A percentile compares a stretch with the other conserved stretches of the same genome.
These are phyloP conservation scores for Globisporangium okanoganense DNA, from an alignment of 352 stramenopile species.

Conservation along the genomic window DNA sequence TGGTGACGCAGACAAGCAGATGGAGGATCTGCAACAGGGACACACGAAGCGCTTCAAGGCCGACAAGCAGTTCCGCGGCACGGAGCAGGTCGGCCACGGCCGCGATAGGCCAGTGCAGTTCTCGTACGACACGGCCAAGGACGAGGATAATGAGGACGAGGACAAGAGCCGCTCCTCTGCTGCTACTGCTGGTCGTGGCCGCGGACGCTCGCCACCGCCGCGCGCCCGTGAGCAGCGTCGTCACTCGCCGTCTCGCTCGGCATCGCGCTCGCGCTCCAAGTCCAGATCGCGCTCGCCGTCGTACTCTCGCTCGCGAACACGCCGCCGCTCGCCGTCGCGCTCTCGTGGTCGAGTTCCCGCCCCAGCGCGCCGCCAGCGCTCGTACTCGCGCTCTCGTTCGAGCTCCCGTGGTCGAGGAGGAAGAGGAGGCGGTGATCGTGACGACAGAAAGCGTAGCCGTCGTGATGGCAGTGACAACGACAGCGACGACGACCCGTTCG, in stretches of 20 bases:
- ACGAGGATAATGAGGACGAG: conserved; percentile 31
- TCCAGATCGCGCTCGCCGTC: conserved; percentile 31
- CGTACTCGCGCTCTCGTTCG: conserved; percentile 36
- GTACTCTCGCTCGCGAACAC: conserved; percentile 42
- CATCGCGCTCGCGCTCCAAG: conserved; percentile 82
- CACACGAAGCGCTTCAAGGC: conserved; percentile 85
- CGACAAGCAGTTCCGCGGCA: conserved; percentile 87
- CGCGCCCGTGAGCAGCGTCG: conserved; percentile 31
- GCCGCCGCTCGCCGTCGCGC: conserved; percentile 24
- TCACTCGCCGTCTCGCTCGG: conserved; percentile 93
- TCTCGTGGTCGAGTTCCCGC: conserved; percentile 10
- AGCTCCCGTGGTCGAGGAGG: conserved; percentile 24
- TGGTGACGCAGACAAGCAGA: conserved; percentile 85
- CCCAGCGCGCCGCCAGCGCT: conserved; percentile 10
- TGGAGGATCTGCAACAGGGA: conserved; percentile 87
- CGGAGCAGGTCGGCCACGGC: conserved; percentile 47
- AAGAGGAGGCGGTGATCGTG: conserved; percentile 8
- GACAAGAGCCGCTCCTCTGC: not conserved
- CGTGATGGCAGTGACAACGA: conserved; percentile 42
- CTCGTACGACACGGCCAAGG: conserved; percentile 56
- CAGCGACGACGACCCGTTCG: conserved; percentile 74
- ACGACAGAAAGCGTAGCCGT: conserved; percentile 44
- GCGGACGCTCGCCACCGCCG: conserved; percentile 13
- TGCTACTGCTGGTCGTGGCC: not conserved
- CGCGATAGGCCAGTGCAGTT: conserved; percentile 87